Evolutionary conservation across 306 rosid species (phyloP), one percentile per base, ranked within the genome.

Genomic region (Inga oerstediana): DNA sequence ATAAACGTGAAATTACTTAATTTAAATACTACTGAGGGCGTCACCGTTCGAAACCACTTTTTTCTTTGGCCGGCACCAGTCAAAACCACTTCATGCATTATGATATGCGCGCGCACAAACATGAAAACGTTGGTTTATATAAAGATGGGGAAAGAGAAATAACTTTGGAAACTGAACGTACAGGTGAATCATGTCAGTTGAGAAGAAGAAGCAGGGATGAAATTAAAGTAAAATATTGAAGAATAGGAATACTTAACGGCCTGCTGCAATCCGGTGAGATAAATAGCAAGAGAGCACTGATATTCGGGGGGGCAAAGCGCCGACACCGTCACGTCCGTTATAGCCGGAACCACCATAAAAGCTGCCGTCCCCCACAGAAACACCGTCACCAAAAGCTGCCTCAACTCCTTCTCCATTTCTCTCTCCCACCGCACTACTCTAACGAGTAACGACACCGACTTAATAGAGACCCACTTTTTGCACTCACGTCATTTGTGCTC

Each of bases 211-310:
- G 22, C 7, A 8, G 64, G 8, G 24, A 19, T 7, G 64, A 3
- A 56, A 61, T 39, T 39, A 39, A 39, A 6, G 19, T 12, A 64
- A 0, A 58, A 22, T 61, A 45, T 45, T 8, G 2, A 24, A 52
- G 62, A 56, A 20, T 19, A 56, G 1, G 39, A 62, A 56, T 45
- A 79, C 86, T 79, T 12, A 95, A 95, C 98, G 80, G 89, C 97
- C 11, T 95, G 96, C 16, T 92, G 96, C 73, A 88, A 84, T 8
- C 94, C 97, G 27, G 90, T n/a, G 86, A 95, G 98, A 84, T 92
- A 95, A 77, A 93, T 95, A 86, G 98, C 98, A 30, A 93, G 93
- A 0, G 98, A 91, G 68, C 98, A 95, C 64, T 91, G 86, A 17
- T 89, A 91, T 54, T 62, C 86, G 22, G 89, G 92, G 3, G 96